phyloP scores from a whole-genome alignment of 2,329 filamentous ascomycete genomes.

The Pseudogymnoascus sp. region DNA sequence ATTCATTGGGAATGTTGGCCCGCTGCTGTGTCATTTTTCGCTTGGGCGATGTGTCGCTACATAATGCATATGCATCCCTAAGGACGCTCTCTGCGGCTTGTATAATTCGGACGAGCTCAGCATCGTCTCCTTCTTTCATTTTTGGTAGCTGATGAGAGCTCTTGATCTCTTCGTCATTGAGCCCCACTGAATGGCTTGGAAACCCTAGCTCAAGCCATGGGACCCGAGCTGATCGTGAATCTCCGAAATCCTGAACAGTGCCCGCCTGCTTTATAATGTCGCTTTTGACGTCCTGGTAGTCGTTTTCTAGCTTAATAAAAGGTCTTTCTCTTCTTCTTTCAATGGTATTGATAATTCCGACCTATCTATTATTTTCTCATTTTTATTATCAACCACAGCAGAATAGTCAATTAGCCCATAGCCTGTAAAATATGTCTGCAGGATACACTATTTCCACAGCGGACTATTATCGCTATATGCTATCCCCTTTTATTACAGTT shows the following conservation, averaged over 20 bases:
- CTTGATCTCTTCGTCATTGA: too few relatives aligned
- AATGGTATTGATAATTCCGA: too few relatives aligned
- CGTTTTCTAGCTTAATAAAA: slow-evolving; percentile 13
- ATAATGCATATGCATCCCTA: slow-evolving; percentile 12
- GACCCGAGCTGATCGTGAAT: slow-evolving; percentile 12
- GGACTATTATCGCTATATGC: too few relatives aligned
- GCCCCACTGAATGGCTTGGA: too few relatives aligned
- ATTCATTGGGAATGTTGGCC: slow-evolving; percentile 16
- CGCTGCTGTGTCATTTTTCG: slow-evolving; percentile 16
- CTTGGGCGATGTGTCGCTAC: slow-evolving; percentile 12
- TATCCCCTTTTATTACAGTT: neutral
- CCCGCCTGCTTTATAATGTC: slow-evolving; percentile 12
- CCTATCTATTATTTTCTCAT: too few relatives aligned
- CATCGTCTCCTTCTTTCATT: neutral
- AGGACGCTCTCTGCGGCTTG: slow-evolving; percentile 11
- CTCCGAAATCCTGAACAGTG: slow-evolving; percentile 13
- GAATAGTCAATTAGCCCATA: too few relatives aligned
- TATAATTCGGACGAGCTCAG: slow-evolving; percentile 12
- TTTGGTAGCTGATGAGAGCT: neutral
- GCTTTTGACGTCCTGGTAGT: slow-evolving; percentile 10
- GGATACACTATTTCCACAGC: too few relatives aligned
- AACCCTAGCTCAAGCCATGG: slow-evolving; percentile 11
- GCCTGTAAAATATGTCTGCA: too few relatives aligned
- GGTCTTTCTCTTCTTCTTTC: slow-evolving; percentile 9
- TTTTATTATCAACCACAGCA: too few relatives aligned